Percentiles rank a stretch among this genome's conserved stretches.
These are phyloP conservation scores for Sicyos edulis DNA, from an alignment of 306 rosid genomes.

Conservation along the genomic window DNA sequence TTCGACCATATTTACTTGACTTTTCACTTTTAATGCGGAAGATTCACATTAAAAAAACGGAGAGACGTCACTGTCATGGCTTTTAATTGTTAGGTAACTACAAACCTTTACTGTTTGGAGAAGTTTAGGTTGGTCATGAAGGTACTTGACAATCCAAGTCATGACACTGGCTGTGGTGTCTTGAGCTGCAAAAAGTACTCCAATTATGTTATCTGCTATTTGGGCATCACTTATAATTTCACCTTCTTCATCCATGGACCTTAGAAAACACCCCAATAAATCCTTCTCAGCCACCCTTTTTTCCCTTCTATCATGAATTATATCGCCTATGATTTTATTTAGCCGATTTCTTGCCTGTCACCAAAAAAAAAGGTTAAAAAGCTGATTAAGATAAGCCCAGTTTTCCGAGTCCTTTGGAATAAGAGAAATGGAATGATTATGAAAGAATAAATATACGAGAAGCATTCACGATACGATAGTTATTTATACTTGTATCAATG, in stretches of 20 bases:
- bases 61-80: no score
- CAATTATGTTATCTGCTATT: slow-evolving; percentile 88
- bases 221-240: slow-evolving; percentile 50
- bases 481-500: no score
- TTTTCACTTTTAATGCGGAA: no score
- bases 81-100: no score
- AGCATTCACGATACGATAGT: no score
- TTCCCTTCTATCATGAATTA: slow-evolving; percentile 62
- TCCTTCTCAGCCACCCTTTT: slow-evolving; percentile 48
- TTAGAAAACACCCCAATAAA: slow-evolving; percentile 56
- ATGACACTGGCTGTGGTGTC: slow-evolving; percentile 89
- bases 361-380: no score
- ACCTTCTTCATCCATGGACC: slow-evolving; percentile 50
- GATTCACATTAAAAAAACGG: no score
- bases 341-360: slow-evolving; percentile 67
- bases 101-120: slow-evolving; percentile 57
- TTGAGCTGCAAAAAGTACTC: slow-evolving; percentile 90
- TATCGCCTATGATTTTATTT: slow-evolving; percentile 43
- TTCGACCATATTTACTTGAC: no score
- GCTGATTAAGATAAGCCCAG: no score
- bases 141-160: slow-evolving; percentile 83
- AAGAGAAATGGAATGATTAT: no score
- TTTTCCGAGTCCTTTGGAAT: no score
- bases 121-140: slow-evolving; percentile 73
- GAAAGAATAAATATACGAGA: no score